Evolutionary conservation across 108 stramenopile species (phyloP).

Genomic region (Stephanodiscus triporus): DNA sequence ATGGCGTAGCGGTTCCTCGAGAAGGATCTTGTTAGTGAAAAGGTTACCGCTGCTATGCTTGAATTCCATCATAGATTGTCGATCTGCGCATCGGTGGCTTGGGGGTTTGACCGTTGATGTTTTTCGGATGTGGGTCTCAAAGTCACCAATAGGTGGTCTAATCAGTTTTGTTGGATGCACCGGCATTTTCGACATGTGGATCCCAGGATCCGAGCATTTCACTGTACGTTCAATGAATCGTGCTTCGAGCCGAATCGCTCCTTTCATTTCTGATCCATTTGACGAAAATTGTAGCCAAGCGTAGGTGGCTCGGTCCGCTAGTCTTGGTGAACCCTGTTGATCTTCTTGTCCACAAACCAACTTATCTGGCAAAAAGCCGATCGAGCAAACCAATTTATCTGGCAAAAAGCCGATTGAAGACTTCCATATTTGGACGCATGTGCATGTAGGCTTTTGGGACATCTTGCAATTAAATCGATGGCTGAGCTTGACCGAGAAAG

Average conservation of each 20-base stretch:
- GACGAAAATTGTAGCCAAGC: constrained; percentile 35
- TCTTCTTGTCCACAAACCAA: not conserved
- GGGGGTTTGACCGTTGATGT: not conserved
- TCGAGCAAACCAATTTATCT: constrained; percentile 12
- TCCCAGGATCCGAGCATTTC: not conserved
- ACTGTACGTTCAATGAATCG: not conserved
- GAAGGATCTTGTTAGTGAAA: constrained; percentile 10
- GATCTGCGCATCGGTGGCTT: not conserved
- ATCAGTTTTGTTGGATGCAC: constrained; percentile 7
- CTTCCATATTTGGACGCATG: constrained; percentile 40
- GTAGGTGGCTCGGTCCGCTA: not conserved
- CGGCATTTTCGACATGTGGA: not conserved
- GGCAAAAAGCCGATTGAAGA: constrained; percentile 18
- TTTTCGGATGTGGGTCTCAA: not conserved
- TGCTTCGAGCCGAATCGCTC: constrained; percentile 15
- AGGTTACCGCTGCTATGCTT: constrained; percentile 9
- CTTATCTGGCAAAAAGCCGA: constrained; percentile 7
- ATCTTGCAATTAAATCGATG: constrained; percentile 45
- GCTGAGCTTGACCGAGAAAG: constrained; percentile 26
- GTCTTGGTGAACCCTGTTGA: not conserved
- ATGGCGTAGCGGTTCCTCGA: constrained; percentile 39
- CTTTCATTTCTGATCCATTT: constrained; percentile 21
- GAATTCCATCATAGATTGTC: constrained; percentile 35
- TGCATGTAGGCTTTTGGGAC: constrained; percentile 16
- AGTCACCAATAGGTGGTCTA: not conserved